Evolutionary conservation across 495 filamentous ascomycete species (phyloP).

Genomic region (Opeltia flavorubescens): DNA sequence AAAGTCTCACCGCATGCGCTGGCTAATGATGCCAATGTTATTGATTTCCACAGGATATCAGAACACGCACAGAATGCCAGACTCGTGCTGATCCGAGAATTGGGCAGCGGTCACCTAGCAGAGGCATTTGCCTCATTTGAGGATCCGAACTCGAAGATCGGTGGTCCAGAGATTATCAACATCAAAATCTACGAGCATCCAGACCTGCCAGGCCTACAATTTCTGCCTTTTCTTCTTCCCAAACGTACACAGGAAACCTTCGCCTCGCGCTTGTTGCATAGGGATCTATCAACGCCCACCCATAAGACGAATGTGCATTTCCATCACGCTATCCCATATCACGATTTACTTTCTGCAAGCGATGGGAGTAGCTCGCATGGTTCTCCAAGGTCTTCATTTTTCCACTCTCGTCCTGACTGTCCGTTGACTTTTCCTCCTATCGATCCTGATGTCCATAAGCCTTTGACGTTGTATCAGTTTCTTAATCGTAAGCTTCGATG

Average conservation of each 20-base stretch:
- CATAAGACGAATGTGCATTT: constrained; percentile 81
- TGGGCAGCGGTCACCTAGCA: not conserved
- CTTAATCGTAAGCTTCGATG: constrained; percentile 72
- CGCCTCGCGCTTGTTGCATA: constrained; percentile 56
- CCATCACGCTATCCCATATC: constrained; percentile 67
- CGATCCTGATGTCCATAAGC: constrained; percentile 51
- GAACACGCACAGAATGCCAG: constrained; percentile 5
- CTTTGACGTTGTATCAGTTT: constrained; percentile 48
- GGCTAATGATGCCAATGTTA: constrained; percentile 29
- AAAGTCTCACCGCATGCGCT: constrained; percentile 29
- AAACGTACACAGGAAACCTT: constrained; percentile 50
- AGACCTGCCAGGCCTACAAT: constrained; percentile 47
- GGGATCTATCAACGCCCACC: constrained; percentile 56
- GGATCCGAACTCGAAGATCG: not conserved
- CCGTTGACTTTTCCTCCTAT: constrained; percentile 36
- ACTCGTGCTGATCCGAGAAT: not conserved
- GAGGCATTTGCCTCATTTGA: constrained; percentile 7
- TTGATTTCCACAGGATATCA: constrained; percentile 27
- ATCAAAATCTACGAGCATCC: constrained; percentile 6
- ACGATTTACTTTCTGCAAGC: constrained; percentile 12
- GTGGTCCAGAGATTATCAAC: not conserved
- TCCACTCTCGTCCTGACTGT: constrained; percentile 26
- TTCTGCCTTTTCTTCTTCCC: constrained; percentile 61
- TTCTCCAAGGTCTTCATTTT: constrained; percentile 31
- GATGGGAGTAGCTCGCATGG: not conserved